These are phyloP conservation scores for Kodamaea sp. DNA, from an alignment of 1,139 yeast genomes.

Conservation along the genomic window DNA sequence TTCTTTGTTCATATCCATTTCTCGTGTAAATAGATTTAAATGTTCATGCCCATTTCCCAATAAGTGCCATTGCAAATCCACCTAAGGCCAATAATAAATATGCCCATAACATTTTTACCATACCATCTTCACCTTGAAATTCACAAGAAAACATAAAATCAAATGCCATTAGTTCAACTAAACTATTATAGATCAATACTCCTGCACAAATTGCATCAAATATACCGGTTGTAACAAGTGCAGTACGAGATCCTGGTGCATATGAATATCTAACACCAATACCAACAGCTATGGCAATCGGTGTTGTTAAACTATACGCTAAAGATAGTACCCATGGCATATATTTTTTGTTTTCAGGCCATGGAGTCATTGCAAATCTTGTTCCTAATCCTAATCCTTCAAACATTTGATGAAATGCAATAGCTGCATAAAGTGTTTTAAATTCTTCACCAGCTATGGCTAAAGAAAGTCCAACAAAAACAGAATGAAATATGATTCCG, in stretches of 20 bases:
- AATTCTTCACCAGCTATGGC: slow-evolving; percentile 40
- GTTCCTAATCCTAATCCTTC: slow-evolving; percentile 43
- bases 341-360: slow-evolving; percentile 30
- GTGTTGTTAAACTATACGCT: slow-evolving; percentile 33
- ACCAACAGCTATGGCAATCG: slow-evolving; percentile 36
- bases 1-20: background rate
- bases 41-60: slow-evolving; percentile 22
- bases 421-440: slow-evolving; percentile 33
- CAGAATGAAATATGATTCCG: slow-evolving; percentile 40
- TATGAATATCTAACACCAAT: slow-evolving; percentile 33
- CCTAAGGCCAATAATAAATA: slow-evolving; percentile 20
- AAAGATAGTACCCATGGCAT: slow-evolving; percentile 35
- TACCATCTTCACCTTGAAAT: slow-evolving; percentile 19
- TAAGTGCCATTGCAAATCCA: slow-evolving; percentile 20
- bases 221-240: slow-evolving; percentile 34
- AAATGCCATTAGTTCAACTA: slow-evolving; percentile 41
- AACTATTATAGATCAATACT: slow-evolving; percentile 34
- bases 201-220: slow-evolving; percentile 41
- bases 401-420: slow-evolving; percentile 40
- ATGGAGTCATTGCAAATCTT: slow-evolving; percentile 34
- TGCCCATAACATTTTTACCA: slow-evolving; percentile 21
- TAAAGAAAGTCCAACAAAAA: slow-evolving; percentile 38
- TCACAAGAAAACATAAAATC: slow-evolving; percentile 33
- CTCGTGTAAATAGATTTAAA: background rate
- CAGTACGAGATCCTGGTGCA: slow-evolving; percentile 31